Evolutionary conservation across 306 rosid genomes (phyloP).

Genomic region (Prunus padus): DNA sequence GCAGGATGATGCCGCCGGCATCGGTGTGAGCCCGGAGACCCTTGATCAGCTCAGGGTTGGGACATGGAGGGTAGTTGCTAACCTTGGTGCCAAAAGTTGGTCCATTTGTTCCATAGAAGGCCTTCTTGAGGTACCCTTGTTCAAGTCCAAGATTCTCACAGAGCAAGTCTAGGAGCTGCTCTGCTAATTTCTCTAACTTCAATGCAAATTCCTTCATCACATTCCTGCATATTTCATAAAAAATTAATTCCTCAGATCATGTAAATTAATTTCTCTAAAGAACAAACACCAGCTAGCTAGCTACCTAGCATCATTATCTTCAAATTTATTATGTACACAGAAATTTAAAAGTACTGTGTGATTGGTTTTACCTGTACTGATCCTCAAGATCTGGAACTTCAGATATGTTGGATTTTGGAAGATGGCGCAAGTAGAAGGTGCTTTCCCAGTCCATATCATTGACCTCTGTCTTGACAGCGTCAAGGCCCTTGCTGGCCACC

Average conservation of each 20-base stretch:
- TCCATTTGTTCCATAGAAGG: constrained; percentile 72
- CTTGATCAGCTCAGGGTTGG: constrained; percentile 76
- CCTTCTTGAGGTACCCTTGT: constrained; percentile 76
- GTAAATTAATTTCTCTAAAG: background rate
- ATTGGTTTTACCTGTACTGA: constrained; percentile 55
- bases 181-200: constrained; percentile 65
- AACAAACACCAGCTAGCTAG: too few relatives aligned
- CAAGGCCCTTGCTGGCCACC: constrained; percentile 56
- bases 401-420: constrained; percentile 67
- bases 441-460: constrained; percentile 86
- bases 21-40: constrained; percentile 95
- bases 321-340: too few relatives aligned
- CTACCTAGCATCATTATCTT: too few relatives aligned
- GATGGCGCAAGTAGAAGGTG: constrained; percentile 72
- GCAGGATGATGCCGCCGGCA: constrained; percentile 86
- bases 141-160: constrained; percentile 90
- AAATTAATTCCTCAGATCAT: too few relatives aligned
- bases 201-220: constrained; percentile 78
- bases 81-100: constrained; percentile 92
- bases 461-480: constrained; percentile 60
- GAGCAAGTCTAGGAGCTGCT: constrained; percentile 65
- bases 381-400: constrained; percentile 68
- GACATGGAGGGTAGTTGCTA: constrained; percentile 88
- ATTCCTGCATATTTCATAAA: constrained; percentile 42
- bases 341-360: background rate